phyloP scores from a whole-genome alignment of 1,284 basidiomycete genomes.

The Sanghuangporus baumii region DNA sequence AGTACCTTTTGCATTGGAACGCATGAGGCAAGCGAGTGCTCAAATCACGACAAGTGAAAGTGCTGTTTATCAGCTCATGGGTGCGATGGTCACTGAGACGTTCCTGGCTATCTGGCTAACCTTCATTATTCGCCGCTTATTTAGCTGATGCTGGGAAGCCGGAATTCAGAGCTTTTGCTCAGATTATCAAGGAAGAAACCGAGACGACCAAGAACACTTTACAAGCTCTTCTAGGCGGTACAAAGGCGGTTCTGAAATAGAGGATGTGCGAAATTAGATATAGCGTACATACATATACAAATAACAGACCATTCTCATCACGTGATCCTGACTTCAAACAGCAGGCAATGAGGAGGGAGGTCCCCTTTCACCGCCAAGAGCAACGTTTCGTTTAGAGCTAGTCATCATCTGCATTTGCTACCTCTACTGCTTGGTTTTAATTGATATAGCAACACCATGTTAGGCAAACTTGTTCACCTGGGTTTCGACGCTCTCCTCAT shows the following conservation, averaged over 20 bases:
- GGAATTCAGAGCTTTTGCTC: slow-evolving; percentile 71
- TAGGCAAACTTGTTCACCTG: slow-evolving; percentile 61
- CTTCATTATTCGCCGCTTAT: background rate
- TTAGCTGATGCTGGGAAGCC: slow-evolving; percentile 59
- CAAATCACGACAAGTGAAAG: slow-evolving; percentile 81
- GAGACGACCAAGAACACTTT: slow-evolving; percentile 47
- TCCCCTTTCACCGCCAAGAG: background rate
- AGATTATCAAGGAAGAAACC: slow-evolving; percentile 74
- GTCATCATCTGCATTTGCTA: background rate
- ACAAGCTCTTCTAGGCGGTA: slow-evolving; percentile 17
- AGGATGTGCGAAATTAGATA: background rate
- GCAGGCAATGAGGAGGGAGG: too few species aligned
- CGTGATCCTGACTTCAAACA: too few species aligned
- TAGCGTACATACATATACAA: background rate
- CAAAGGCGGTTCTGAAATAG: background rate
- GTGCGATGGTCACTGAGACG: slow-evolving; percentile 28
- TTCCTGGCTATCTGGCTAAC: slow-evolving; percentile 12
- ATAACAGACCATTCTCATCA: background rate
- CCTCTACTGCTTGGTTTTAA: background rate
- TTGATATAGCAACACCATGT: slow-evolving; percentile 35
- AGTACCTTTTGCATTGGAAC: slow-evolving; percentile 53
- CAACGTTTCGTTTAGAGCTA: background rate
- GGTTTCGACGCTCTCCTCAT: slow-evolving; percentile 74
- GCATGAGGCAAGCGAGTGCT: slow-evolving; percentile 72
- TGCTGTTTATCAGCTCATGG: slow-evolving; percentile 71